These are phyloP conservation scores for Uronychia binucleata DNA, from an alignment of 73 alveolate genomes.

Conservation along the genomic window DNA sequence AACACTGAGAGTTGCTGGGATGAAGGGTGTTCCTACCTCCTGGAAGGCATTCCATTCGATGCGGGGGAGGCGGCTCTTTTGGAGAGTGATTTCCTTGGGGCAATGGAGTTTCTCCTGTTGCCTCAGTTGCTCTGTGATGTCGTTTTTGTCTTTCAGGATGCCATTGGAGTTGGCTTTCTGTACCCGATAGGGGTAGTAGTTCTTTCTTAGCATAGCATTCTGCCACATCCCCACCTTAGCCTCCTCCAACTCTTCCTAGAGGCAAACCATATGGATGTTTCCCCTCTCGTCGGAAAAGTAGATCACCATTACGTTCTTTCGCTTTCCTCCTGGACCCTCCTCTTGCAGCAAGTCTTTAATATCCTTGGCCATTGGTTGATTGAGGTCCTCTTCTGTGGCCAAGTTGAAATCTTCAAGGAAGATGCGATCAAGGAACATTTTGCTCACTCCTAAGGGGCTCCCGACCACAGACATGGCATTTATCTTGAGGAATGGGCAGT, in stretches of 20 bases:
- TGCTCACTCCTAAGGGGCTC: background rate
- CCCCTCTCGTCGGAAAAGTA: constrained; percentile 9
- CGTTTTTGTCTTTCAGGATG: background rate
- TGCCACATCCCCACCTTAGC: background rate
- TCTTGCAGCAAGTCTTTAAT: background rate
- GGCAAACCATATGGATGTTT: background rate
- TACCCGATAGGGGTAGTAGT: constrained; percentile 12
- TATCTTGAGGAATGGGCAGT: background rate
- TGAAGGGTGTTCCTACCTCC: too few relatives aligned
- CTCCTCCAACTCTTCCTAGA: background rate
- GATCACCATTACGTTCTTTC: too few relatives aligned
- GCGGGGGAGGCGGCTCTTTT: too few relatives aligned
- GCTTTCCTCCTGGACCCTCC: background rate
- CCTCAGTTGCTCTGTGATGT: background rate
- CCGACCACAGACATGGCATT: background rate
- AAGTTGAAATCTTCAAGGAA: background rate
- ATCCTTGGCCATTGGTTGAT: background rate
- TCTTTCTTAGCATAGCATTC: constrained; percentile 3
- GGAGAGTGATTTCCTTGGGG: too few relatives aligned
- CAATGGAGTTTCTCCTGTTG: too few relatives aligned
- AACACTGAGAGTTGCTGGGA: too few relatives aligned
- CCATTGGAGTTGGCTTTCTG: constrained; percentile 7
- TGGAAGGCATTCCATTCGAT: constrained; percentile 5
- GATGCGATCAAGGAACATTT: background rate
- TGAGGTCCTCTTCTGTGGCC: background rate